A percentile compares a stretch with the other conserved stretches of the same genome.
phyloP scores from a whole-genome alignment of 2,329 filamentous ascomycete species.

The Trichoderma guizhouense region DNA sequence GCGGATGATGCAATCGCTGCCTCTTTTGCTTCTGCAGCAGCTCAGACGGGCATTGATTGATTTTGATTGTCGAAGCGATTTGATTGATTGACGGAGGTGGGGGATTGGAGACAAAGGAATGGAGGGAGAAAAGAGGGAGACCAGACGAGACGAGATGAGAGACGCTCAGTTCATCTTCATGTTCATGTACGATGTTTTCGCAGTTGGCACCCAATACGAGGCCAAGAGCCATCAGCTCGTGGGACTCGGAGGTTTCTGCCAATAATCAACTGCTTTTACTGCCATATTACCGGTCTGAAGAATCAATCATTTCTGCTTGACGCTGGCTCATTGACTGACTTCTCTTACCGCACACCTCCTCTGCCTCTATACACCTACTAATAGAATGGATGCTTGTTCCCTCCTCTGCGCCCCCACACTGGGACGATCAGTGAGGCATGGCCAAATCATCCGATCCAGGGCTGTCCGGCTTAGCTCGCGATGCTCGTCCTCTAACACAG shows the following conservation, averaged over 20 bases:
- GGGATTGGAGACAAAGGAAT: not conserved
- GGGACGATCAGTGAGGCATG: constrained; percentile 13
- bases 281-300: not conserved
- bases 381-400: not conserved
- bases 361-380: not conserved
- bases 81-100: not conserved
- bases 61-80: not conserved
- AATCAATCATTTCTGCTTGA: not conserved
- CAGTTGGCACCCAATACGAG: not conserved
- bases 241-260: not conserved
- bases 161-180: not conserved
- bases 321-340: not conserved
- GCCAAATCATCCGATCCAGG: constrained; percentile 14
- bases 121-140: not conserved
- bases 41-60: not conserved
- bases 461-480: not conserved
- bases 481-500: not conserved
- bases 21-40: not conserved
- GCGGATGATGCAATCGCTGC: constrained; percentile 15
- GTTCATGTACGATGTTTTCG: not conserved
- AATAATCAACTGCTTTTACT: not conserved
- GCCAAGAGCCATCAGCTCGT: not conserved
- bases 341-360: not conserved
- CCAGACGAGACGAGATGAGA: not conserved
- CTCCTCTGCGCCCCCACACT: constrained; percentile 3